These are phyloP conservation scores for Coniochaeta prunicola DNA, from an alignment of 2,329 filamentous ascomycete genomes.

Conservation along the genomic window DNA sequence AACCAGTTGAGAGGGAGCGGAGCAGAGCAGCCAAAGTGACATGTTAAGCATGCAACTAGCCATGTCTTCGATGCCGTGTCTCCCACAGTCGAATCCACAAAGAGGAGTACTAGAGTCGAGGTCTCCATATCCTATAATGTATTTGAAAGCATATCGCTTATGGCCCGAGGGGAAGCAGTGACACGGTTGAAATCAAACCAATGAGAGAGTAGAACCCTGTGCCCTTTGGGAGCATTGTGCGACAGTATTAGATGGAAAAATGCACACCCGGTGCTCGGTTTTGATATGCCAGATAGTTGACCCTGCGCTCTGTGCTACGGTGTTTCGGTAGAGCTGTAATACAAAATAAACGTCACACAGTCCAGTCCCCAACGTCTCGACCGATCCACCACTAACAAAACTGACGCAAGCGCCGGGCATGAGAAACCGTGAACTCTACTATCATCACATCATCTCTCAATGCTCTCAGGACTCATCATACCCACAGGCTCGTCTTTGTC, in stretches of 20 bases:
- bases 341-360: neutral
- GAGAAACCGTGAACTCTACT: neutral
- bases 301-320: neutral
- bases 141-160: neutral
- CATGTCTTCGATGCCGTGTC: neutral
- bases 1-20: neutral
- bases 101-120: neutral
- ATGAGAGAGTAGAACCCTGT: neutral
- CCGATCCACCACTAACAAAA: neutral
- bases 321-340: neutral
- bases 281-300: neutral
- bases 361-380: neutral
- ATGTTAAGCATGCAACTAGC: neutral
- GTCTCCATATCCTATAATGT: no score
- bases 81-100: neutral
- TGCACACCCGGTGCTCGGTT: neutral
- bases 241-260: neutral
- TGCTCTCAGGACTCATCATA: constrained; percentile 82
- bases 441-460: constrained; percentile 35
- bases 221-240: neutral
- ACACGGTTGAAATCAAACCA: neutral
- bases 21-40: neutral
- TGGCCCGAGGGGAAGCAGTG: neutral
- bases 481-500: constrained; percentile 63
- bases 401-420: neutral